Evolutionary conservation across 371 early-diverging fungal species (phyloP).

Genomic region (Rhizomucor pusillus): DNA sequence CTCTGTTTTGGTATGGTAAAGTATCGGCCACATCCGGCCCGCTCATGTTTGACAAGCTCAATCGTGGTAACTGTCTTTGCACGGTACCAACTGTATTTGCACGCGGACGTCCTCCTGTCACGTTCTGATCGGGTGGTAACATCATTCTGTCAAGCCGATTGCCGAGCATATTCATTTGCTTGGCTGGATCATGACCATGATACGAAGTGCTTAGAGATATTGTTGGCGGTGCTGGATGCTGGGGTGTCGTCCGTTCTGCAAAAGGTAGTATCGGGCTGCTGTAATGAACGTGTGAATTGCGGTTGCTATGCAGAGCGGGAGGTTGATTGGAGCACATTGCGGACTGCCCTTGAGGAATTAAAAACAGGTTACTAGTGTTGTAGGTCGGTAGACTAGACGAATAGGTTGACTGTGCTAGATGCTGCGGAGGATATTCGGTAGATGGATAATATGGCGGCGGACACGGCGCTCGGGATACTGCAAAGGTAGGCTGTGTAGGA

Average conservation of each 20-base stretch:
- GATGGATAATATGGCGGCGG: slow-evolving; percentile 11
- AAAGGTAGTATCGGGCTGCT: slow-evolving; percentile 9
- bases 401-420: slow-evolving; percentile 23
- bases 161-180: neutral
- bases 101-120: slow-evolving; percentile 28
- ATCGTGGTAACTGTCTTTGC: slow-evolving; percentile 36
- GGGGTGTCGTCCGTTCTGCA: slow-evolving; percentile 23
- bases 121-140: neutral
- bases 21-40: neutral
- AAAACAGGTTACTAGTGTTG: slow-evolving; percentile 13
- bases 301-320: slow-evolving; percentile 1
- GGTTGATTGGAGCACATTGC: neutral
- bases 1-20: neutral
- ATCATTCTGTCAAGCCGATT: neutral
- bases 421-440: slow-evolving; percentile 11
- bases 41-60: slow-evolving; percentile 2
- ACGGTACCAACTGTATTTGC: slow-evolving; percentile 46
- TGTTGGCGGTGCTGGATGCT: slow-evolving; percentile 31
- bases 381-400: slow-evolving; percentile 32
- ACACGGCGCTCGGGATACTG: slow-evolving; percentile 6
- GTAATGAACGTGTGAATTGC: slow-evolving; percentile 1
- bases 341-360: slow-evolving; percentile 1
- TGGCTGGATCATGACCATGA: slow-evolving; percentile 1
- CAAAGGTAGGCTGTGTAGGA: slow-evolving; percentile 2
- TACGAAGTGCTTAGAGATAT: slow-evolving; percentile 9